phyloP scores from a whole-genome alignment of 2,329 filamentous ascomycete species.

The Pseudopithomyces maydicus region DNA sequence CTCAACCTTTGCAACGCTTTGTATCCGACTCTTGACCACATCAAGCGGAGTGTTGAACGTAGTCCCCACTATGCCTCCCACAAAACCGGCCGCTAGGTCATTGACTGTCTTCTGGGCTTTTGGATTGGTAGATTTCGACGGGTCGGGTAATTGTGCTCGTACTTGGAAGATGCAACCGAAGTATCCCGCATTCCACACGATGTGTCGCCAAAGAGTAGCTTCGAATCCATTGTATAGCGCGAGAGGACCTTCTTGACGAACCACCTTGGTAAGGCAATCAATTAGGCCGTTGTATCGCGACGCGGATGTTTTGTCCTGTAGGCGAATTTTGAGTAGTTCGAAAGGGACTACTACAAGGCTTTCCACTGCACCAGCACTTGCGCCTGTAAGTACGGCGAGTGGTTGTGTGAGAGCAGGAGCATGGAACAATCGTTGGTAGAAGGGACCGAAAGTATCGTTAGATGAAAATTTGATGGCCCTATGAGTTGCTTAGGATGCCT shows the following conservation, averaged over 20 bases:
- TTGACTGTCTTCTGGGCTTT: slow-evolving; percentile 32
- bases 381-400: slow-evolving; percentile 33
- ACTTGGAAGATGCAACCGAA: slow-evolving; percentile 41
- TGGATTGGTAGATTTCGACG: slow-evolving; percentile 16
- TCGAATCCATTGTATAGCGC: slow-evolving; percentile 40
- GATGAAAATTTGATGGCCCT: slow-evolving; percentile 40
- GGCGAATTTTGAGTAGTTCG: slow-evolving; percentile 35
- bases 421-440: slow-evolving; percentile 32
- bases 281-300: slow-evolving; percentile 31
- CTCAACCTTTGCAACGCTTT: slow-evolving; percentile 33
- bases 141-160: slow-evolving; percentile 26
- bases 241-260: slow-evolving; percentile 28
- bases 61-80: slow-evolving; percentile 34
- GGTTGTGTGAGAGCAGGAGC: slow-evolving; percentile 27
- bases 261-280: slow-evolving; percentile 34
- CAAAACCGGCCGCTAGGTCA: slow-evolving; percentile 35
- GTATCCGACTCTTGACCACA: slow-evolving; percentile 39
- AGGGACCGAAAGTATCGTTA: slow-evolving; percentile 32
- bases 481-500: not conserved
- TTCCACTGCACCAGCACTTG: slow-evolving; percentile 35
- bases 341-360: slow-evolving; percentile 40
- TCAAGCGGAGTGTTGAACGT: slow-evolving; percentile 39
- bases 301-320: slow-evolving; percentile 35
- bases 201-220: slow-evolving; percentile 37
- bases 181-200: slow-evolving; percentile 40